phyloP scores from a whole-genome alignment of 371 early-diverging fungal species.

The Synchytrium microbalum region DNA sequence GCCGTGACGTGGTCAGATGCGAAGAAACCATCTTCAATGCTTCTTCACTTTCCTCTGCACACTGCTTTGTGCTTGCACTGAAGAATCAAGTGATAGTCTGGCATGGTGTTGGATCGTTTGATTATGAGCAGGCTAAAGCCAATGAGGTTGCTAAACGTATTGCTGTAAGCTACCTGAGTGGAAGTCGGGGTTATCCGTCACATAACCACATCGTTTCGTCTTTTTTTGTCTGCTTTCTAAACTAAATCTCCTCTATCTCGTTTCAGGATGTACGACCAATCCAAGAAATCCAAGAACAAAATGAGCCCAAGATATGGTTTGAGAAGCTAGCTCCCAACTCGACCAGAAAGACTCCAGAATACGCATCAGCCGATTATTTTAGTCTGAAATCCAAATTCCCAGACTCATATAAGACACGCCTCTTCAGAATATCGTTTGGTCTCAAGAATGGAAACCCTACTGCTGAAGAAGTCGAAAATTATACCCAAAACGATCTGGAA shows the following conservation, averaged over 20 bases:
- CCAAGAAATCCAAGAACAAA: not conserved
- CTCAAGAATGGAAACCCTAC: conserved; percentile 27
- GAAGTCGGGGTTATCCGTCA: not conserved
- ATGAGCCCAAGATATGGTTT: not conserved
- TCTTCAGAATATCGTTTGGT: conserved; percentile 26
- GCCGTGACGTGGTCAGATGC: conserved; percentile 7
- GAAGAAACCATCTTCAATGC: conserved; percentile 22
- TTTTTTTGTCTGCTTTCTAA: too few species aligned
- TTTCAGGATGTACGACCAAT: not conserved
- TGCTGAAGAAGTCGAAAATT: conserved; percentile 26
- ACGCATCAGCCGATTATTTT: not conserved
- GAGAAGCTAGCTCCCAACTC: not conserved
- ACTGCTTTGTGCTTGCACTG: conserved; percentile 14
- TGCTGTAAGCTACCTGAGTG: conserved; percentile 9
- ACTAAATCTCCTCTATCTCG: too few species aligned
- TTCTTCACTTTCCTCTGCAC: conserved; percentile 11
- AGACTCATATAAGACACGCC: conserved; percentile 14
- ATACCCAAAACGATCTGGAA: conserved; percentile 23
- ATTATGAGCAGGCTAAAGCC: conserved; percentile 12
- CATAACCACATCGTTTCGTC: too few species aligned
- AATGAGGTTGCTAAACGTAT: conserved; percentile 14
- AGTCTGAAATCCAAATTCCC: not conserved
- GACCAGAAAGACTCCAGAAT: not conserved
- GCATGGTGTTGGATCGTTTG: conserved; percentile 22
- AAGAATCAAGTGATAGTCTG: conserved; percentile 18